phyloP scores from a whole-genome alignment of 495 filamentous ascomycete species.

The Penicillium herquei region DNA sequence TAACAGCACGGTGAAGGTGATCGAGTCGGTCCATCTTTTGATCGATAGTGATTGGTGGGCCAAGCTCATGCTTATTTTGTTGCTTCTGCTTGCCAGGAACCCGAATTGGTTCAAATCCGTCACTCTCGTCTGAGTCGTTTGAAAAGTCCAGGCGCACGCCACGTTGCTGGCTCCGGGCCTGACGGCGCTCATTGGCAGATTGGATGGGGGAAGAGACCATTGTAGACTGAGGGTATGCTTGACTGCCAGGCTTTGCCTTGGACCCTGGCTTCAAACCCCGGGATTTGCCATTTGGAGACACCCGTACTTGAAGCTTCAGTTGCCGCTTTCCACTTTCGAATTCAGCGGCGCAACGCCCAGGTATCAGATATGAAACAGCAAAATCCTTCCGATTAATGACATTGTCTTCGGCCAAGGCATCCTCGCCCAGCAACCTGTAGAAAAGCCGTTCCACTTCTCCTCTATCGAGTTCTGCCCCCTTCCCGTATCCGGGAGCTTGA shows the following conservation, averaged over 20 bases:
- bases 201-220: constrained; percentile 82
- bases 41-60: constrained; percentile 73
- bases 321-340: constrained; percentile 50
- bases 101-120: constrained; percentile 63
- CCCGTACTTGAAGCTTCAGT: constrained; percentile 58
- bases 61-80: constrained; percentile 44
- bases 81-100: constrained; percentile 36
- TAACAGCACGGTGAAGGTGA: constrained; percentile 59
- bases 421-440: constrained; percentile 59
- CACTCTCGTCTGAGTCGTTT: constrained; percentile 49
- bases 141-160: constrained; percentile 28
- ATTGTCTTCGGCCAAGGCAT: constrained; percentile 58
- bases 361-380: constrained; percentile 57
- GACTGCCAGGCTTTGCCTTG: constrained; percentile 17
- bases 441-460: constrained; percentile 65
- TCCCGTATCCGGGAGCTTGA: constrained; percentile 50
- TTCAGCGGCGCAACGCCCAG: constrained; percentile 52
- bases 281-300: constrained; percentile 48
- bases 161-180: constrained; percentile 29
- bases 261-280: constrained; percentile 22
- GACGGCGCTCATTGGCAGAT: constrained; percentile 47
- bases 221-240: constrained; percentile 62
- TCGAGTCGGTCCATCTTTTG: constrained; percentile 58
- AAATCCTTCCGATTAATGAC: constrained; percentile 59
- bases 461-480: constrained; percentile 54